phyloP scores from a whole-genome alignment of 2,329 filamentous ascomycete genomes.

The Sporothrix protearum region DNA sequence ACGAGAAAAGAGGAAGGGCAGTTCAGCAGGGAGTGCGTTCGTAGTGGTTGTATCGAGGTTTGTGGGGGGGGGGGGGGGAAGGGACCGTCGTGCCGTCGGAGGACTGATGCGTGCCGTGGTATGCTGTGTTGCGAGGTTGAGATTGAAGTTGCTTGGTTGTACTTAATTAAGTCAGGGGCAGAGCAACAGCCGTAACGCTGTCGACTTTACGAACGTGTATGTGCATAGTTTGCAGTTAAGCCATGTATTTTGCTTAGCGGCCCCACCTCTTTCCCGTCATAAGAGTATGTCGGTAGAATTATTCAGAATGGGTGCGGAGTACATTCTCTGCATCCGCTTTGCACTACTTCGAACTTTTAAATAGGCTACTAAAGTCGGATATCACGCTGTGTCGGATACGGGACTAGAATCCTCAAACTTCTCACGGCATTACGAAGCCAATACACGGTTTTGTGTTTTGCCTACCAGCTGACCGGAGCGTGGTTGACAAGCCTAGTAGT shows the following conservation, averaged over 20 bases:
- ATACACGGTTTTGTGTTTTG: no score
- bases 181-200: background rate
- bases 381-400: no score
- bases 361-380: no score
- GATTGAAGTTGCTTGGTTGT: background rate
- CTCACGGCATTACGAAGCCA: no score
- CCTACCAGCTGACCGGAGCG: no score
- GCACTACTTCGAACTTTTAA: no score
- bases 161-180: background rate
- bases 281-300: no score
- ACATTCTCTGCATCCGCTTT: no score
- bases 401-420: no score
- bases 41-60: background rate
- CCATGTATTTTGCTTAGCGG: background rate
- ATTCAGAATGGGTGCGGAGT: no score
- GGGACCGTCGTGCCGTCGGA: background rate
- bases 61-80: background rate
- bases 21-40: background rate
- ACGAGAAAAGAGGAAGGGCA: no score
- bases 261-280: background rate
- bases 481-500: no score
- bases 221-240: background rate
- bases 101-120: background rate
- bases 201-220: background rate
- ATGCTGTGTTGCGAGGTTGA: background rate